Conservation (phyloP, 2,329 filamentous ascomycete genomes). For the Monosporascus sp. region DNA sequence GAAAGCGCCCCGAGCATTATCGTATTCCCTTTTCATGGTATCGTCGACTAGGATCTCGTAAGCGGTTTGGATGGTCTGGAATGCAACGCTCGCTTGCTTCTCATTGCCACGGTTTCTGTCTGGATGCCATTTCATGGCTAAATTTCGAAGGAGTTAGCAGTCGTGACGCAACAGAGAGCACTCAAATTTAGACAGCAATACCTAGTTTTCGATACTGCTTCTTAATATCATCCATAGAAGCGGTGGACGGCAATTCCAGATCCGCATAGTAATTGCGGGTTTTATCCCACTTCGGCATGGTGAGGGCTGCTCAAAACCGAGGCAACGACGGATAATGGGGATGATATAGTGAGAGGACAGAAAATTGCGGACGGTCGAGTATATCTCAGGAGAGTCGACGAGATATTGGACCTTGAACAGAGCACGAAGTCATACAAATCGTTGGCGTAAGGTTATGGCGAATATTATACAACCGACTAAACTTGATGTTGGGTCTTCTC, state of each 20-base stretch:
- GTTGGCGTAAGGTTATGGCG: no score
- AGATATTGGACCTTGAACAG: no score
- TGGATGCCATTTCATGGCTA: conserved; percentile 80
- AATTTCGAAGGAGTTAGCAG: conserved; percentile 17
- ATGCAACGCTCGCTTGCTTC: conserved; percentile 71
- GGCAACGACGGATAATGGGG: conserved; percentile 4
- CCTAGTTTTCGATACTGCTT: conserved; percentile 82
- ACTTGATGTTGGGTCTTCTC: no score
- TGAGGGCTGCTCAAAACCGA: conserved; percentile 23
- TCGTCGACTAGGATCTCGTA: conserved; percentile 65
- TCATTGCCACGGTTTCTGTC: conserved; percentile 84
- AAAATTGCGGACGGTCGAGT: no score
- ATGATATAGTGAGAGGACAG: conserved; percentile 1
- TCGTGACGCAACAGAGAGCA: conserved; percentile 1
- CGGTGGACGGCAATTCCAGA: conserved; percentile 64
- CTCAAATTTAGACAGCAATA: conserved; percentile 29
- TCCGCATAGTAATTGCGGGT: conserved; percentile 81
- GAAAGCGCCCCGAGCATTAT: conserved; percentile 37
- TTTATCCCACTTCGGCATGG: conserved; percentile 64
- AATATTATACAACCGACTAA: no score
- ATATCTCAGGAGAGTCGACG: no score
- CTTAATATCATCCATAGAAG: conserved; percentile 71
- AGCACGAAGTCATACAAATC: no score
- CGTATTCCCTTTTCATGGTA: conserved; percentile 46
- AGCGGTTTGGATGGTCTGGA: conserved; percentile 80